Evolutionary conservation across 768 basidiomycete species (phyloP), one percentile per base, ranked within the genome.

Genomic region (Grammothele lineata): DNA sequence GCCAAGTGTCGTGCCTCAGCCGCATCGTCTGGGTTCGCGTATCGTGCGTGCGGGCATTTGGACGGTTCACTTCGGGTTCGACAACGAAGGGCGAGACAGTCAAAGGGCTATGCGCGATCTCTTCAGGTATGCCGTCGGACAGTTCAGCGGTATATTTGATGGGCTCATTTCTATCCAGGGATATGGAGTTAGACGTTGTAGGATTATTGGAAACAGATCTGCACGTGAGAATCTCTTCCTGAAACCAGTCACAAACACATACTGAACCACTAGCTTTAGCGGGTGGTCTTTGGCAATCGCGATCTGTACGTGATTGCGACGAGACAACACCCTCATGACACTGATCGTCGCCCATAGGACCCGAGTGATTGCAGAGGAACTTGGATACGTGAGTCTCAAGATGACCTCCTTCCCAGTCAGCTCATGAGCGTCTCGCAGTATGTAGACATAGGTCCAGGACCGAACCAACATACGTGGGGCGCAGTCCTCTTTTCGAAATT

Each of bases 391-490:
- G 56, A 62, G 83, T 71, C 30, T 26, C 22, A 12, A 12, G 11
- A 23, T 27, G 14, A 23, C 21, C 3, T 21, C 38, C 23, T 37
- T 14, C 39, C 10, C 8, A 30, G 9, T n/a, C n/a, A n/a, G n/a
- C n/a, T n/a, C n/a, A n/a, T n/a, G n/a, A n/a, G n/a, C n/a, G n/a
- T n/a, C 45, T 48, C 19, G 37, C 53, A 92, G 88, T 81, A 92
- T 60, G 86, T 91, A 4, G 92, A 95, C 58, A 70, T 92, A 12
- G 92, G 92, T 2, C 92, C 92, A 3, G 89, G 89, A 33, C 90
- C 91, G 2, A 87, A 89, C 59, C 70, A 81, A 41, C 91, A 94
- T 59, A 94, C 92, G 0, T 94, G 92, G 92, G 92, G 92, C 39
- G 86, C 85, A 22, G 81, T 75, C 5, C 70, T 94, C 2, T 68